Conservation (phyloP, 2,329 filamentous ascomycete species). For the Stagonosporopsis tanaceti region DNA sequence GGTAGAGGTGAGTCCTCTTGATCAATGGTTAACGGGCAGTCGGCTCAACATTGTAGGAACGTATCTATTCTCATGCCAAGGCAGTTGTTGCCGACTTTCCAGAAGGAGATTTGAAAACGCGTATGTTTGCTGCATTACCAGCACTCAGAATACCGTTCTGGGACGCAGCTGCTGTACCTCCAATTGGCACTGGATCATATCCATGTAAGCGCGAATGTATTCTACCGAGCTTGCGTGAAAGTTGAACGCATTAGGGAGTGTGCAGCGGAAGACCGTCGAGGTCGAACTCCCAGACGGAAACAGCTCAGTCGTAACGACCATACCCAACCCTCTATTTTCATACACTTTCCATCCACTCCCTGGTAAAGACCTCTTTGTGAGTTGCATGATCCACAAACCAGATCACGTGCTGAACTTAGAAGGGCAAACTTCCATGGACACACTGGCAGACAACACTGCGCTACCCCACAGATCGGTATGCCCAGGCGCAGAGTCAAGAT, state of each 20-base stretch:
- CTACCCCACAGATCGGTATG: constrained; percentile 23
- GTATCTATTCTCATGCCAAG: constrained; percentile 50
- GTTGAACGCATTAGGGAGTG: constrained; percentile 25
- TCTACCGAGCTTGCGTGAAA: not conserved
- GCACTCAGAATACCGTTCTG: constrained; percentile 55
- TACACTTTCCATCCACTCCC: constrained; percentile 60
- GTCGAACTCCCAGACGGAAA: constrained; percentile 44
- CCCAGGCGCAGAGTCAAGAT: constrained; percentile 35
- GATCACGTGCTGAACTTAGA: not conserved
- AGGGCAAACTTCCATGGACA: constrained; percentile 27
- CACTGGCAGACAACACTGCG: constrained; percentile 54
- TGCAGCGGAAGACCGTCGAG: constrained; percentile 44
- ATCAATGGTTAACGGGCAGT: not conserved
- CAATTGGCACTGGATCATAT: constrained; percentile 43
- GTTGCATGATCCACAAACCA: not conserved
- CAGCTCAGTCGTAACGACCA: constrained; percentile 21
- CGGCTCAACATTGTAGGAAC: constrained; percentile 43
- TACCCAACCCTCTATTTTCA: constrained; percentile 54
- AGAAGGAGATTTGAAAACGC: constrained; percentile 44
- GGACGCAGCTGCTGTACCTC: constrained; percentile 55
- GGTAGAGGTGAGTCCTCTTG: constrained; percentile 56
- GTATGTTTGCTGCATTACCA: constrained; percentile 48
- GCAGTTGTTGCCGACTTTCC: constrained; percentile 51
- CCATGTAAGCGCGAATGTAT: constrained; percentile 30
- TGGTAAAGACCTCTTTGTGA: constrained; percentile 18